Base-by-base conservation (phyloP, 2,329 filamentous ascomycete species). In the Cordyceps farinosa region DNA sequence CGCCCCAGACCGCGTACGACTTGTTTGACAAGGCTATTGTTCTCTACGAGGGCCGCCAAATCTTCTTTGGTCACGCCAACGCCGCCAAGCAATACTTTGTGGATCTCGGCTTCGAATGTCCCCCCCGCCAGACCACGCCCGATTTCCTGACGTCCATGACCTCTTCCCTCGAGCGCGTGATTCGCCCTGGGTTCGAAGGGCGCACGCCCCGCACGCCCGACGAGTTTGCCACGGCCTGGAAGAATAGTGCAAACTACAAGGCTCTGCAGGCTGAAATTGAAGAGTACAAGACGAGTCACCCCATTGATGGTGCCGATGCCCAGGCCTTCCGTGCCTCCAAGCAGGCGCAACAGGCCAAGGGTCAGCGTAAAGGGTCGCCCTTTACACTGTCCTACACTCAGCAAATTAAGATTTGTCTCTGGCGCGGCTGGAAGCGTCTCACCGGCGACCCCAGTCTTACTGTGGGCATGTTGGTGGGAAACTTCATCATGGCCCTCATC, bases 321-420 rank as follows among this genome's bases (percentile, higher is more conserved):
- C 77, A 81, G 65, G 80, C 75, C 15, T 87, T 87, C 79, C 83
- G 84, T 65, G 79, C 77, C n/a, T 80, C 78, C 62, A 82, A 77
- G 75, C 75, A 77, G 58, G 78, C 78, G 15, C 82, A 85, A 72
- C 84, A 87, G 72, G 82, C 85, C 67, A 83, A 80, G 70, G 71
- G 76, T 34, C 82, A 84, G 72, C 88, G 91, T 3, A 75, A 82
- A 55, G 85, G 86, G 73, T 96, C 91, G 1, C 92, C 93, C 0
- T 97, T 89, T 75, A 97, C 91, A 0, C 79, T 97, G 44, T 94
- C 91, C 0, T 90, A 89, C 67, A 57, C 65, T 4, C 87, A 93
- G 74, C 93, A 97, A 75, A 76, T 97, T 66, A 74, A 83, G 65
- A 85, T 97, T 13, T 97, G 92, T 73, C 79, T 96, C 55, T 87